phyloP scores from a whole-genome alignment of 306 rosid genomes.

The Lupinus albus region DNA sequence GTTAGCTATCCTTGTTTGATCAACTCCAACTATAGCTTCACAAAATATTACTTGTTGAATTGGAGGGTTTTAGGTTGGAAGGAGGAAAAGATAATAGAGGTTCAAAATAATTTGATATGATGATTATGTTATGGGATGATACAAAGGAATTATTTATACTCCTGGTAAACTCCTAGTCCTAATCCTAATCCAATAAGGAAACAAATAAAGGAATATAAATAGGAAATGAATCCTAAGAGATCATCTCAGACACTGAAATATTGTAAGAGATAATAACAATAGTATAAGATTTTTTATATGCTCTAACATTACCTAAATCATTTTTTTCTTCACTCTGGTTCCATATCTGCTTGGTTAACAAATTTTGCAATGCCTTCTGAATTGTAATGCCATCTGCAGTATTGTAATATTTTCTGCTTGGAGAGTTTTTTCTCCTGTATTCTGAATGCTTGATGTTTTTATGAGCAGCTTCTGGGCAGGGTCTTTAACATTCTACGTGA shows the following conservation, averaged over 20 bases:
- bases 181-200: too few species aligned
- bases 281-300: too few species aligned
- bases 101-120: too few species aligned
- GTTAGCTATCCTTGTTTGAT: conserved; percentile 27
- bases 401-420: neutral
- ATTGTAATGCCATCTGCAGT: neutral
- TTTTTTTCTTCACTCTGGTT: conserved; percentile 6
- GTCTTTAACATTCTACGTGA: conserved; percentile 91
- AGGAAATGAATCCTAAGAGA: too few species aligned
- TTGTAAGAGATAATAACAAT: too few species aligned
- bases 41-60: neutral
- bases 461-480: conserved; percentile 83
- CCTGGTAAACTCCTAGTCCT: too few species aligned
- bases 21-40: neutral
- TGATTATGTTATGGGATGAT: too few species aligned
- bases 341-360: conserved; percentile 7
- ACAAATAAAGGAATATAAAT: too few species aligned
- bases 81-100: too few species aligned
- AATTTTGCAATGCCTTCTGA: neutral
- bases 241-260: too few species aligned
- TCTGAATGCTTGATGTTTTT: conserved; percentile 4
- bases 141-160: too few species aligned
- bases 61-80: too few species aligned
- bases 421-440: neutral
- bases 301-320: neutral